phyloP scores from a whole-genome alignment of 371 early-diverging fungal genomes.

The Dinochytrium kinnereticum region DNA sequence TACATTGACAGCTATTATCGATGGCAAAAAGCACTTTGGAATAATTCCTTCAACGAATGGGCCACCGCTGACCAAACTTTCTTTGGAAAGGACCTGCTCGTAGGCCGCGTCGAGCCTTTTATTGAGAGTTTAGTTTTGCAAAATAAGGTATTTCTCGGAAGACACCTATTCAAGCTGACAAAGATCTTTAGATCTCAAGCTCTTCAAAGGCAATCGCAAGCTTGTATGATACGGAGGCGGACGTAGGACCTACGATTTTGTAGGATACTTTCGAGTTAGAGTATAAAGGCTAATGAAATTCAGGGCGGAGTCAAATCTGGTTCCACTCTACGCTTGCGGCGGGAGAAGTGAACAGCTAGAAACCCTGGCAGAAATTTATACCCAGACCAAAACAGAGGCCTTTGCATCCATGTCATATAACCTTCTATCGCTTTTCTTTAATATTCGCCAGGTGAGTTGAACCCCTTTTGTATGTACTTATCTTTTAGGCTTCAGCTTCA shows the following conservation, averaged over 20 bases:
- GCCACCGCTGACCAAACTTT: background rate
- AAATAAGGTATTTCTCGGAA: background rate
- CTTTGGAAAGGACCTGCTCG: background rate
- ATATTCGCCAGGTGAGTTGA: background rate
- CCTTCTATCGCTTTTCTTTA: background rate
- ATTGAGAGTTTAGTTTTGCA: background rate
- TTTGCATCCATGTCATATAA: background rate
- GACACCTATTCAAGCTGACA: too few relatives aligned
- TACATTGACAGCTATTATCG: background rate
- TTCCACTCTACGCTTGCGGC: background rate
- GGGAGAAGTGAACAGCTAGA: background rate
- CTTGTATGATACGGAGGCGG: background rate
- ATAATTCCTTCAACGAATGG: background rate
- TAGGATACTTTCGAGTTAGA: background rate
- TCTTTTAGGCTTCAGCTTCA: too few relatives aligned
- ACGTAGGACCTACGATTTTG: background rate
- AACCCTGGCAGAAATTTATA: background rate
- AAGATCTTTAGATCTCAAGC: background rate
- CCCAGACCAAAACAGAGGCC: background rate
- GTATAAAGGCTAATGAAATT: background rate
- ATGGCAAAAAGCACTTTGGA: constrained; percentile 2
- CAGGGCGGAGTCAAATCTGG: background rate
- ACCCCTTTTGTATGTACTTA: too few relatives aligned
- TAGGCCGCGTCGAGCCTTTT: background rate
- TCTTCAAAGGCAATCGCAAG: background rate